phyloP scores from a whole-genome alignment of 345 rosid genomes.

The Odontarrhena argentea region DNA sequence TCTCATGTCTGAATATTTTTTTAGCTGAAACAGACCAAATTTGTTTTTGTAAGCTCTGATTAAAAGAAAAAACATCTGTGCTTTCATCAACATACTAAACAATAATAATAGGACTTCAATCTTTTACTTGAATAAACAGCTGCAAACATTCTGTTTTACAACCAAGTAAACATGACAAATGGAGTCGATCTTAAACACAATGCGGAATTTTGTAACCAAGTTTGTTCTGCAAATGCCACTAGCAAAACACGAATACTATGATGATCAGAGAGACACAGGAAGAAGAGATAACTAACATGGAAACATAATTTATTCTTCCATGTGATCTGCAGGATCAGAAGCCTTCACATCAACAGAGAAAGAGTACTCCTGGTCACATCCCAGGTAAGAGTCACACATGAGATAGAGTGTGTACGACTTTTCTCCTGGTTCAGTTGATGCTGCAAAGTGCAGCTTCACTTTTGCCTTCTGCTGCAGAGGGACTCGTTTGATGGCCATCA shows the following conservation, averaged over 20 bases:
- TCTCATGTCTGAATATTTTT: conserved; percentile 34
- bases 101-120: conserved; percentile 9
- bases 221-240: neutral
- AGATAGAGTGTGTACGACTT: conserved; percentile 67
- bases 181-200: neutral
- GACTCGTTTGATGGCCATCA: conserved; percentile 75
- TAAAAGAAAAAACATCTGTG: neutral
- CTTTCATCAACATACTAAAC: conserved; percentile 20
- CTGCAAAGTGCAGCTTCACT: conserved; percentile 74
- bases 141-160: neutral
- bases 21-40: conserved; percentile 13
- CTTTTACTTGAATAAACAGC: too few species aligned
- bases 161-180: neutral
- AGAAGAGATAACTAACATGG: neutral
- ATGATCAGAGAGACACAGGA: neutral
- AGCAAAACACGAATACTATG: neutral
- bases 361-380: conserved; percentile 79
- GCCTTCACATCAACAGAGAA: conserved; percentile 63
- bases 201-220: neutral
- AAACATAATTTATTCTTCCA: conserved; percentile 23
- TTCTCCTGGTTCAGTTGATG: conserved; percentile 64
- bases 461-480: conserved; percentile 67
- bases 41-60: conserved; percentile 18
- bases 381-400: conserved; percentile 84
- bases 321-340: conserved; percentile 38